Base-by-base conservation (phyloP, 108 stramenopile genomes). In the Stephanodiscus minutulus region DNA sequence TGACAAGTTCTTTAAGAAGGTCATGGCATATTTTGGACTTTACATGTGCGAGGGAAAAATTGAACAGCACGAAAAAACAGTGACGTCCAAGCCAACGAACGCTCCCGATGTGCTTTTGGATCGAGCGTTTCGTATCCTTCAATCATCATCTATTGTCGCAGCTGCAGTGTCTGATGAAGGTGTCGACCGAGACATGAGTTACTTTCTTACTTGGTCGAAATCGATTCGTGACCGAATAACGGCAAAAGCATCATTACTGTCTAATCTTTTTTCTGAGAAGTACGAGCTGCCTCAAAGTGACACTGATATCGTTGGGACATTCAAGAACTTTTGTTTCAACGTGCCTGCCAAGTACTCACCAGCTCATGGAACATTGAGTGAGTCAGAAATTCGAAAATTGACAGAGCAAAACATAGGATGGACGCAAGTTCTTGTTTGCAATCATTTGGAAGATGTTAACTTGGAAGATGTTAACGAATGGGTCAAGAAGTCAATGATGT, bases 41-140 rank as follows among this genome's bases (percentile, higher is more conserved):
- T 68, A 39, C 18, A 39, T 68, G 7, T 29, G 54, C 10, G 20
- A 69, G 20, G 21, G 8, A 37, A 60, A 39, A n/a, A 11, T 76
- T 31, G 27, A 70, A 13, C 31, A 49, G 39, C 52, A 76, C 20
- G 27, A 22, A 25, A 21, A 69, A 18, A 27, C 25, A 61, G 17
- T 13, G 18, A 36, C 25, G 4, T 3, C 27, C 17, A 36, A 33
- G 18, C n/a, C 24, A 17, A 25, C 62, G 10, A 73, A 58, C 47
- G 62, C 72, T 35, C 74, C 68, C 0, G 47, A 69, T 57, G 13
- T 61, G 24, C 74, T 76, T 21, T 61, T 76, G n/a, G 74, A 57
- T 49, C 39, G 28, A 44, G 47, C 67, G 9, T 69, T 57, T 54
- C 61, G 67, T 41, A 76, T 76, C 28, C 58, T 76, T 61, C 74